These are phyloP conservation scores for Citeromyces siamensis DNA, from an alignment of 1,139 yeast genomes.

Conservation along the genomic window DNA sequence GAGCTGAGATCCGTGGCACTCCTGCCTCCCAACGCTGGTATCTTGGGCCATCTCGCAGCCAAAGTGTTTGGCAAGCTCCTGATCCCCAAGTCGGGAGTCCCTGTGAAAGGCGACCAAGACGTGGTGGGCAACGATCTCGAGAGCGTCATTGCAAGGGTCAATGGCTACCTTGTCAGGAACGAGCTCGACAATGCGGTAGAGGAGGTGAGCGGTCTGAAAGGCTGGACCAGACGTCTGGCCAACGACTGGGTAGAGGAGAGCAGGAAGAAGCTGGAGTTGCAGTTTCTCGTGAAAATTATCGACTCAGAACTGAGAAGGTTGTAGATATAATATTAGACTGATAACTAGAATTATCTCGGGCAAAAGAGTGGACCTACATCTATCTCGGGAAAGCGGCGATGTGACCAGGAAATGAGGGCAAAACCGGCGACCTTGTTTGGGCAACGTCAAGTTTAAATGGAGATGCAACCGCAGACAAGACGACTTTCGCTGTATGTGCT, in stretches of 20 bases:
- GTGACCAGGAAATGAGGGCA: no score
- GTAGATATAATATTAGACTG: no score
- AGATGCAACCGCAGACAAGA: no score
- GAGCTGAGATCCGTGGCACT: slow-evolving; percentile 83
- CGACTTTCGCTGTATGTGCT: no score
- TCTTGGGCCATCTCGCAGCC: slow-evolving; percentile 83
- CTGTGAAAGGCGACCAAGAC: slow-evolving; percentile 28
- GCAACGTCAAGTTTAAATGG: no score
- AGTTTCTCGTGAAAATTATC: slow-evolving; percentile 58
- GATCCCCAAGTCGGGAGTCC: slow-evolving; percentile 50
- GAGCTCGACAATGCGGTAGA: slow-evolving; percentile 83
- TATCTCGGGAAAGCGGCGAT: no score
- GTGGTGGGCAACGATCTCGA: slow-evolving; percentile 77
- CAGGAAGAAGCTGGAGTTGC: slow-evolving; percentile 80
- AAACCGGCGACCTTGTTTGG: no score
- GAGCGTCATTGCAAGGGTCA: slow-evolving; percentile 78
- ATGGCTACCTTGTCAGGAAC: slow-evolving; percentile 62
- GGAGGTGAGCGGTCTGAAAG: slow-evolving; percentile 81
- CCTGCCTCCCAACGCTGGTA: slow-evolving; percentile 91
- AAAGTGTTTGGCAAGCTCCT: slow-evolving; percentile 63
- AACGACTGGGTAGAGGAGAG: slow-evolving; percentile 87
- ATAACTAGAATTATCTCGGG: no score
- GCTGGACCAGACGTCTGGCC: slow-evolving; percentile 88
- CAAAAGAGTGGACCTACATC: no score
- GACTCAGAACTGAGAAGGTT: slow-evolving; percentile 39